Evolutionary conservation across 495 filamentous ascomycete species (phyloP), one percentile per base, ranked within the genome.

Genomic region (Trichoderma erinaceum): DNA sequence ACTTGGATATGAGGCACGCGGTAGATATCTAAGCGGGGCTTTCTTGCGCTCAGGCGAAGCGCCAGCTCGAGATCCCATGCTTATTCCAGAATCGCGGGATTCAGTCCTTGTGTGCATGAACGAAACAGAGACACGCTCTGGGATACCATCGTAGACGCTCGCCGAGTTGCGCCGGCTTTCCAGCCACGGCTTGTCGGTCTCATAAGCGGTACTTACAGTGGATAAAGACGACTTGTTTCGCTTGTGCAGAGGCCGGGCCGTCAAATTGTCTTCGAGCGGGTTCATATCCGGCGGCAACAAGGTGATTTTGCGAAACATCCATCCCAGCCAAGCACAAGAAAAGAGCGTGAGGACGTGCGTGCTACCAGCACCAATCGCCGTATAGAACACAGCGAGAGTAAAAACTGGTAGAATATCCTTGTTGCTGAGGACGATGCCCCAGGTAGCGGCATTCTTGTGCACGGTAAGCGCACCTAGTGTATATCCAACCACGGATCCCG

Each of bases 201-300:
- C 85, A 77, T 73, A 79, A 69, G 76, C 82, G 75, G 78, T 87
- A 80, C 69, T 84, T 73, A 75, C 81, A 27, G 85, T 85, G 8
- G 82, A 81, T 5, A 90, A 77, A 7, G 89, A 88, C 0, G 89
- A 90, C 74, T 91, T 90, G 78, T 89, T 92, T 69, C 88, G 84
- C 79, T 91, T 93, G 87, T 87, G 83, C 64, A 70, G 65, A 35
- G 71, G 73, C 50, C 92, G 88, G 13, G 91, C 88, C 6, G 93
- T 97, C 46, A 96, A 77, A 71, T 95, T 89, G 71, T 90, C 87
- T 72, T 97, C 93, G 10, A 97, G 78, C 10, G 93, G 93, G 71
- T 97, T 97, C 89, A 96, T 90, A 71, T 97, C 93, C 0, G 93
- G 93, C 2, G 93, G 93, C 67, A 97, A 83, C 16, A 80, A 80